These are phyloP conservation scores for Blepharisma japonicum DNA, from an alignment of 73 alveolate genomes.

Conservation along the genomic window DNA sequence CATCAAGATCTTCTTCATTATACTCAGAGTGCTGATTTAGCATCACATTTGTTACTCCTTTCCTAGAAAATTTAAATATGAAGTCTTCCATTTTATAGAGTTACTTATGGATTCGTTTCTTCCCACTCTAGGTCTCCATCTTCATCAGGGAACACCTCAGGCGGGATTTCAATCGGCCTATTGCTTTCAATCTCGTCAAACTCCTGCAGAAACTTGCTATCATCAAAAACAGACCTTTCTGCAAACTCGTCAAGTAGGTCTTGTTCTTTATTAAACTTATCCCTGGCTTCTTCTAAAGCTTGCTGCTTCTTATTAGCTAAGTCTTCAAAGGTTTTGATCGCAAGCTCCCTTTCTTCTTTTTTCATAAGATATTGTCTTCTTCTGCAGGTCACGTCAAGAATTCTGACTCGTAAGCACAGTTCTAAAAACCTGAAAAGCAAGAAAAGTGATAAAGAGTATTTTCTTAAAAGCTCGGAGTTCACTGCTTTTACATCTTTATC, in stretches of 20 bases:
- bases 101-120: conserved; percentile 1
- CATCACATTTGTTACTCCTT: too few relatives aligned
- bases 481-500: conserved; percentile 64
- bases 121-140: conserved; percentile 26
- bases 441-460: conserved; percentile 58
- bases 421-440: conserved; percentile 63
- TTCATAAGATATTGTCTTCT: conserved; percentile 55
- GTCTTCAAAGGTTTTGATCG: conserved; percentile 44
- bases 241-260: conserved; percentile 48
- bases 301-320: conserved; percentile 43
- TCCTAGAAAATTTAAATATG: too few relatives aligned
- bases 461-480: conserved; percentile 59
- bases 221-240: conserved; percentile 58
- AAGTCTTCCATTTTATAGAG: too few relatives aligned
- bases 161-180: conserved; percentile 74
- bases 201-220: conserved; percentile 53
- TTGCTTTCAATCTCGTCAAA: conserved; percentile 52
- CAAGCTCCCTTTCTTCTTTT: conserved; percentile 53
- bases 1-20: too few relatives aligned
- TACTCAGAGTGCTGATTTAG: too few relatives aligned
- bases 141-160: conserved; percentile 62
- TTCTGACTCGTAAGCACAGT: conserved; percentile 60
- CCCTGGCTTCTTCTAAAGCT: conserved; percentile 46
- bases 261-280: conserved; percentile 43
- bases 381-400: conserved; percentile 62